These are phyloP conservation scores for Musa beccarii DNA, from an alignment of 176 grass and related monocot genomes.

Conservation along the genomic window DNA sequence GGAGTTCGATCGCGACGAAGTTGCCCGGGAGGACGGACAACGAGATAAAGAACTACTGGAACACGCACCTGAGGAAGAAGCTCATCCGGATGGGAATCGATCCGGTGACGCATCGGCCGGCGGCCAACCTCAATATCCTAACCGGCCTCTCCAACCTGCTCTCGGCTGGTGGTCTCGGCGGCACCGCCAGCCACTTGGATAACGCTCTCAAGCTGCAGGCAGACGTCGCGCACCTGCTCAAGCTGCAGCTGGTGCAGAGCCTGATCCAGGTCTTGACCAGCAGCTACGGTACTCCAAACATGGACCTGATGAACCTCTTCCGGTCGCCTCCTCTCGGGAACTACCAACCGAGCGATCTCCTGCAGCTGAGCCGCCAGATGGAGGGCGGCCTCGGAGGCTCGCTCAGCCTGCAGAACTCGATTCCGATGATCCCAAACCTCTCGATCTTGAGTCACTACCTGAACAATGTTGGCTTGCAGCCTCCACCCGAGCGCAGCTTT, in stretches of 20 bases:
- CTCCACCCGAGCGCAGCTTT: neutral
- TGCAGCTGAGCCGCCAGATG: neutral
- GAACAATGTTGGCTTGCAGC: neutral
- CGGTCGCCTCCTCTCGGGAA: neutral
- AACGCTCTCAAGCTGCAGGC: neutral
- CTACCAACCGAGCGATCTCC: neutral
- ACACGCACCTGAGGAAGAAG: constrained; percentile 15
- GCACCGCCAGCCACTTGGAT: neutral
- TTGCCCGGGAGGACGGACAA: constrained; percentile 7
- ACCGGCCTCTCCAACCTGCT: neutral
- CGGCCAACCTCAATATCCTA: neutral
- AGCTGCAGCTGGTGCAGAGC: constrained; percentile 6
- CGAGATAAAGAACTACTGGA: constrained; percentile 18
- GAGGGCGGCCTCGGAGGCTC: neutral
- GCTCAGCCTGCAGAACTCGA: neutral
- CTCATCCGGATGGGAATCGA: constrained; percentile 1
- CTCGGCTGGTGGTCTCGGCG: neutral
- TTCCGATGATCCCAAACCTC: neutral
- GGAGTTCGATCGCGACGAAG: neutral
- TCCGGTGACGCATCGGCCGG: neutral
- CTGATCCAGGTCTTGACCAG: neutral
- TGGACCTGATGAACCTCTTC: neutral
- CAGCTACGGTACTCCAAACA: neutral
- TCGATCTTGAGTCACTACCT: neutral
- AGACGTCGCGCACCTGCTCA: constrained; percentile 3